Evolutionary conservation across 495 filamentous ascomycete species (phyloP).

Genomic region (Talaromyces thailandensis): DNA sequence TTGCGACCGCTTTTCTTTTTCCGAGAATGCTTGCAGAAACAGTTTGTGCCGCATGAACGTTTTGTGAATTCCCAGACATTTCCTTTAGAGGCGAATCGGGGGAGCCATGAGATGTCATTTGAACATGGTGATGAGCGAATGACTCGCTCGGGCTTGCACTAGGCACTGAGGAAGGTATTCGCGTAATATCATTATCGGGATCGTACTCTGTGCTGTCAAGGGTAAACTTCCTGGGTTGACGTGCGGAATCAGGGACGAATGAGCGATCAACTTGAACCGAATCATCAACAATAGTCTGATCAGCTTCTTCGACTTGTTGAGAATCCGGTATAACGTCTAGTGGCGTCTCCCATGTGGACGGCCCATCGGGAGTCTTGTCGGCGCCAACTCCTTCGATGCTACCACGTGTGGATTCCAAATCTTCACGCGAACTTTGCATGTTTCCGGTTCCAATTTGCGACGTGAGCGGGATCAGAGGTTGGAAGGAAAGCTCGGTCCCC

Average conservation of each 20-base stretch:
- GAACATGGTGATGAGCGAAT: background rate
- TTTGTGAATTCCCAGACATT: background rate
- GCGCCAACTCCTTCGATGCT: background rate
- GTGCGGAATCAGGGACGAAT: conserved; percentile 1
- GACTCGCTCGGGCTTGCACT: background rate
- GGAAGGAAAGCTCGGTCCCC: conserved; percentile 3
- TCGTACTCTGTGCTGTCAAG: background rate
- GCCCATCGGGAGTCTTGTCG: background rate
- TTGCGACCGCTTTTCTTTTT: conserved; percentile 1
- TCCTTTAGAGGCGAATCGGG: background rate
- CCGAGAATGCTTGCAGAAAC: background rate
- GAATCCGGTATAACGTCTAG: conserved; percentile 21
- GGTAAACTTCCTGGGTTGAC: background rate
- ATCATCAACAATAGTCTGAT: background rate
- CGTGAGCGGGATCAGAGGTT: conserved; percentile 3
- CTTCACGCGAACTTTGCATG: background rate
- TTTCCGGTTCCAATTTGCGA: background rate
- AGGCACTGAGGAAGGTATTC: conserved; percentile 8
- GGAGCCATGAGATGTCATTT: background rate
- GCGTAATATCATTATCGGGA: background rate
- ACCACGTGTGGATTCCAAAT: background rate
- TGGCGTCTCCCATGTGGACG: background rate
- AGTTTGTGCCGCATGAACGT: background rate
- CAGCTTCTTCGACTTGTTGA: conserved; percentile 14
- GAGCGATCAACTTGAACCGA: conserved; percentile 4